phyloP scores from a whole-genome alignment of 2,329 filamentous ascomycete genomes.

The Curvularia spicifera region DNA sequence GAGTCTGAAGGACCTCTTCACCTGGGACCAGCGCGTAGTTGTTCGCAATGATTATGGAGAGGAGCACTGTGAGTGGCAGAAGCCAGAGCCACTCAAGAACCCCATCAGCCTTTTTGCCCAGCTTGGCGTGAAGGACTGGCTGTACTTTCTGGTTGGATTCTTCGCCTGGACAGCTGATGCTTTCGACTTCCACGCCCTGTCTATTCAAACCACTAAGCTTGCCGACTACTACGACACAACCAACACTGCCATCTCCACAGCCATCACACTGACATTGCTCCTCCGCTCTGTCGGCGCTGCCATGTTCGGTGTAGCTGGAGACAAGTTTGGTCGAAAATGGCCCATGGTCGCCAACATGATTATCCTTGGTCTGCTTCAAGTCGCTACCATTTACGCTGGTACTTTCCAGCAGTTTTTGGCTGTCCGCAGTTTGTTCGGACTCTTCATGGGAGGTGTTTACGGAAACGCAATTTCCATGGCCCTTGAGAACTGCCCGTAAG shows the following conservation, averaged over 20 bases:
- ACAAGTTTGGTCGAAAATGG: conserved; percentile 82
- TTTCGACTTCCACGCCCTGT: conserved; percentile 83
- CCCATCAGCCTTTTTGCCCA: conserved; percentile 72
- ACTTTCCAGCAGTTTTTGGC: conserved; percentile 79
- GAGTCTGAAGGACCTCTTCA: conserved; percentile 68
- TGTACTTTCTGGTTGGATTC: conserved; percentile 77
- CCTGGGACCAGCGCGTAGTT: conserved; percentile 75
- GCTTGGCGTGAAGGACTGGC: conserved; percentile 71
- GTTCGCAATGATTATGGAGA: conserved; percentile 70
- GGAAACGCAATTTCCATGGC: conserved; percentile 81
- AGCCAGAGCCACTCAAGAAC: conserved; percentile 70
- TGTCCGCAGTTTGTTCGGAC: conserved; percentile 73
- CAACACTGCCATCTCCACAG: conserved; percentile 74
- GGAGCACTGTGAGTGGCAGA: conserved; percentile 70
- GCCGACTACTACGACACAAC: conserved; percentile 64
- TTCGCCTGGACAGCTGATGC: conserved; percentile 80
- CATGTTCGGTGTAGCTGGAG: conserved; percentile 76
- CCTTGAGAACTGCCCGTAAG: conserved; percentile 72
- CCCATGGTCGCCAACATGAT: conserved; percentile 84
- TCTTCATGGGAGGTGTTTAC: conserved; percentile 84
- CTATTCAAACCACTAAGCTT: conserved; percentile 77
- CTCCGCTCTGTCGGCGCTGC: conserved; percentile 77
- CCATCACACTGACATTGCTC: conserved; percentile 77
- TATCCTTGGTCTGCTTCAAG: conserved; percentile 71
- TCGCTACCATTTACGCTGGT: conserved; percentile 76